Evolutionary conservation across 306 rosid species (phyloP), one percentile per base, ranked within the genome.

Genomic region (Alnus glutinosa): DNA sequence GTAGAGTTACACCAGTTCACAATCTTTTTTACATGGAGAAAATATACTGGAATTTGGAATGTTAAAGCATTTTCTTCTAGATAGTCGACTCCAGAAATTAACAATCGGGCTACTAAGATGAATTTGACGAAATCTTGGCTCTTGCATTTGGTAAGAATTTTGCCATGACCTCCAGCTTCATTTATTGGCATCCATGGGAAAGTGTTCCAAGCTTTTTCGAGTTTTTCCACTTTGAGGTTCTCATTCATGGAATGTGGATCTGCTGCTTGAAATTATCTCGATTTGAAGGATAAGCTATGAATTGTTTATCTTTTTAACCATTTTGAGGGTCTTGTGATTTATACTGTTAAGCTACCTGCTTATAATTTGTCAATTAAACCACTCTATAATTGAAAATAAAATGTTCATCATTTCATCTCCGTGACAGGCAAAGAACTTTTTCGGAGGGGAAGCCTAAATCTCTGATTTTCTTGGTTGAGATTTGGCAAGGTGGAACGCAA

Each of bases 401-500:
- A 81, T 80, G 73, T 75, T 67, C 49, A 55, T 73, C 61, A 59
- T 80, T 66, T 69, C 55, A 46, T 80, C 48, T 49, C 34, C 61
- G 7, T 80, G 79, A 81, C 96, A 94, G 98, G 92, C 88, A 72
- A 94, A 90, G 83, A 86, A 83, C 19, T 48, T 80, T 77, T 59
- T 92, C 57, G 69, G 89, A 55, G 88, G 87, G 72, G 67, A 76
- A 54, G 58, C 70, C 39, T 79, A 74, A 85, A 72, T 55, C 57
- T 55, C 66, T 69, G 28, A 23, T 19, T 77, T 67, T 49, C 74
- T 19, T 46, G 82, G 71, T 78, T 70, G 77, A 72, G 79, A 70
- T 76, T 81, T 79, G 16, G 36, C 52, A 2, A 51, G 76, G 80
- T 74, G 83, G 76, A 74, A 62, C 32, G 3, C 39, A 50, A 66